phyloP scores from a whole-genome alignment of 2,329 filamentous ascomycete genomes.

The Colletotrichum caudatum region DNA sequence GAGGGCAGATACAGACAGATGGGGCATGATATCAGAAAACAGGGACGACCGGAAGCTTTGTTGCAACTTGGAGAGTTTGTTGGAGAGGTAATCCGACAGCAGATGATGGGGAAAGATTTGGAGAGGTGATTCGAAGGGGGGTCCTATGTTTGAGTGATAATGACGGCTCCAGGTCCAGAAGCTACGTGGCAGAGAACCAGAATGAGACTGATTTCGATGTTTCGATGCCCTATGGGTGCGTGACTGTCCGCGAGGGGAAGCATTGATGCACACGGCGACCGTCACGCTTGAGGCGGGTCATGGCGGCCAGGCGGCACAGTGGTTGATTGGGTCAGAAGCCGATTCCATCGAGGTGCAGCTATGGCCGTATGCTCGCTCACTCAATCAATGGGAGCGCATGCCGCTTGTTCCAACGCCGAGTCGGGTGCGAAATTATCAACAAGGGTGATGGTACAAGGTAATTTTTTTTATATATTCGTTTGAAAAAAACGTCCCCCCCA shows the following conservation, averaged over 20 bases:
- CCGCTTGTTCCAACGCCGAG: not conserved
- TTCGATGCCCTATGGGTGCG: not conserved
- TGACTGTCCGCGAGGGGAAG: not conserved
- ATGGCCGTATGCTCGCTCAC: not conserved
- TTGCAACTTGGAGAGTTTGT: slow-evolving; percentile 23
- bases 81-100: slow-evolving; percentile 19
- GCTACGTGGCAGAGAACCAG: not conserved
- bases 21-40: not conserved
- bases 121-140: not conserved
- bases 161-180: not conserved
- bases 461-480: slow-evolving; percentile 12
- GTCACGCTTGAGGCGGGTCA: not conserved
- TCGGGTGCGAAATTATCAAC: slow-evolving; percentile 16
- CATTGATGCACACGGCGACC: not conserved
- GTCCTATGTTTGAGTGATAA: slow-evolving; percentile 5
- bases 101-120: not conserved
- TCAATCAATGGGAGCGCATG: not conserved
- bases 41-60: not conserved
- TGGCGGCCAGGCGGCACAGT: too few relatives aligned
- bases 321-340: not conserved
- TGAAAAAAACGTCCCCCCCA: not conserved
- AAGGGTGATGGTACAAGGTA: slow-evolving; percentile 32
- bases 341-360: not conserved
- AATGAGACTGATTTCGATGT: slow-evolving; percentile 2
- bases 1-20: slow-evolving; percentile 2